Evolutionary conservation across 1,139 yeast species (phyloP).

Genomic region (Protomyces lactucae-debilis): DNA sequence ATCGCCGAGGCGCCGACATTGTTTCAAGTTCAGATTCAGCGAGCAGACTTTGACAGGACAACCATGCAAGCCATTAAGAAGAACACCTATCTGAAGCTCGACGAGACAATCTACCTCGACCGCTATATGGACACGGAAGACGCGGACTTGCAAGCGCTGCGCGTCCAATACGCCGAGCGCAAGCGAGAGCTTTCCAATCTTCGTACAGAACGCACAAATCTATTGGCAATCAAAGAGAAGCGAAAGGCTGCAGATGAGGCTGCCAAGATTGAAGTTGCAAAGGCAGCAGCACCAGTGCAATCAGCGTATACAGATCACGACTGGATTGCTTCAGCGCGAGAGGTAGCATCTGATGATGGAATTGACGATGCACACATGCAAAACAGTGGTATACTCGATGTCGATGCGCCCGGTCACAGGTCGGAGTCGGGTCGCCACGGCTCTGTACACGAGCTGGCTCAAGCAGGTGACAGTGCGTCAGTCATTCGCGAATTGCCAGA

Average conservation of each 20-base stretch:
- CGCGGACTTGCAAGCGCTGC: slow-evolving; percentile 46
- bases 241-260: neutral
- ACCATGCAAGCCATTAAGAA: slow-evolving; percentile 73
- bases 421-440: slow-evolving; percentile 3
- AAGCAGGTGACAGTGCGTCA: neutral
- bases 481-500: neutral
- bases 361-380: neutral
- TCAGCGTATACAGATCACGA: neutral
- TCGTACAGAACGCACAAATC: neutral
- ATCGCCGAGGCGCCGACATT: slow-evolving; percentile 70
- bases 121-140: slow-evolving; percentile 78
- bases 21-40: slow-evolving; percentile 84
- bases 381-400: neutral
- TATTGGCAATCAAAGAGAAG: neutral
- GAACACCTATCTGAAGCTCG: slow-evolving; percentile 73
- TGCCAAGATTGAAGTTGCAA: neutral
- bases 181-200: slow-evolving; percentile 43
- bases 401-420: neutral
- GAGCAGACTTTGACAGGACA: slow-evolving; percentile 82
- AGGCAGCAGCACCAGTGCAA: neutral
- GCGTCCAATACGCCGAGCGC: slow-evolving; percentile 63
- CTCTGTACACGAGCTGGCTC: slow-evolving; percentile 2
- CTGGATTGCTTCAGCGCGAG: slow-evolving; percentile 20
- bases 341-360: slow-evolving; percentile 1
- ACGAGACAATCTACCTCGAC: slow-evolving; percentile 74